A percentile compares a stretch with the other conserved stretches of the same genome.
These are phyloP conservation scores for Penicillium sp. DNA, from an alignment of 2,329 filamentous ascomycete genomes.

Conservation along the genomic window DNA sequence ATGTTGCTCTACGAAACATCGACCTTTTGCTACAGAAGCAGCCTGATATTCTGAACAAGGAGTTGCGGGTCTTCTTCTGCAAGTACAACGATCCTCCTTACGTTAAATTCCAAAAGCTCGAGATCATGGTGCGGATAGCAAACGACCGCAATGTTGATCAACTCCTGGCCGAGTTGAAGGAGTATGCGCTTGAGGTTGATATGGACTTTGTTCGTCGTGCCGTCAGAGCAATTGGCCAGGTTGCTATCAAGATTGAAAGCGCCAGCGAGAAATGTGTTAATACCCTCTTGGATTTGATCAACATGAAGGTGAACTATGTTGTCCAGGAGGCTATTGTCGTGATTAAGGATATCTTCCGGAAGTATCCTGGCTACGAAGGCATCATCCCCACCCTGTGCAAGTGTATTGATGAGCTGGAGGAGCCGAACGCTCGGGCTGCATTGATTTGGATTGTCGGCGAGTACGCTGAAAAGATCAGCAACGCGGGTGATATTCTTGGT, in stretches of 20 bases:
- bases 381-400: slow-evolving; percentile 96
- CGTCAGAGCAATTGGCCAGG: slow-evolving; percentile 94
- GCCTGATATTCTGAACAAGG: slow-evolving; percentile 94
- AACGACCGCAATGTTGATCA: slow-evolving; percentile 97
- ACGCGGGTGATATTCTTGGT: slow-evolving; percentile 90
- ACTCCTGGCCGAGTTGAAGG: slow-evolving; percentile 88
- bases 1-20: slow-evolving; percentile 94
- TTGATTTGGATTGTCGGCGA: slow-evolving; percentile 99
- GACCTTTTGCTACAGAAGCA: slow-evolving; percentile 94
- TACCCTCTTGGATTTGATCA: slow-evolving; percentile 88
- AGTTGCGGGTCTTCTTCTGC: slow-evolving; percentile 98
- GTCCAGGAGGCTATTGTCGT: slow-evolving; percentile 99
- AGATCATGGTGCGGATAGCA: slow-evolving; percentile 99
- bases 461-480: slow-evolving; percentile 98
- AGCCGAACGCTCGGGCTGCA: slow-evolving; percentile 85
- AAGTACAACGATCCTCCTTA: slow-evolving; percentile 99
- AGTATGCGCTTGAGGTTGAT: slow-evolving; percentile 96
- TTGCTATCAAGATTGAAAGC: slow-evolving; percentile 96
- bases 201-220: slow-evolving; percentile 98
- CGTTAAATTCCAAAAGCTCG: slow-evolving; percentile 94
- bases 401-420: slow-evolving; percentile 95
- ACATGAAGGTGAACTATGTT: slow-evolving; percentile 98
- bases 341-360: slow-evolving; percentile 97
- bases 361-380: slow-evolving; percentile 96
- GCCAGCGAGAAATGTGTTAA: slow-evolving; percentile 96